These are phyloP conservation scores for Rubia occidens DNA, from an alignment of 305 asterid genomes.

Conservation along the genomic window DNA sequence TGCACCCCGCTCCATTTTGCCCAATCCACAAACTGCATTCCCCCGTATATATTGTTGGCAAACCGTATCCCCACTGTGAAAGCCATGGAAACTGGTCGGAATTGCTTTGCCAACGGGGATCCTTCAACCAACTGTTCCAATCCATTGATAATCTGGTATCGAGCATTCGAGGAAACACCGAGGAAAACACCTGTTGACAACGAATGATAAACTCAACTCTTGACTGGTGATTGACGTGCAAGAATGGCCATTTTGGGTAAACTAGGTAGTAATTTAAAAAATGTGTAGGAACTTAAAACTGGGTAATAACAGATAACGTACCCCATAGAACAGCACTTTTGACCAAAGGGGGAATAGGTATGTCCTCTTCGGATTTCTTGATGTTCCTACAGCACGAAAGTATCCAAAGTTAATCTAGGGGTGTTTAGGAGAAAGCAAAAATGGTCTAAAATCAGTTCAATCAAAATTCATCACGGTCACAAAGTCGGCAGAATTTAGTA, in stretches of 20 bases:
- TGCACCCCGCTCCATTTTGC: slow-evolving; percentile 76
- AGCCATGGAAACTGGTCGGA: slow-evolving; percentile 58
- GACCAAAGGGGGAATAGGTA: slow-evolving; percentile 76
- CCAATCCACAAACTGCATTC: slow-evolving; percentile 88
- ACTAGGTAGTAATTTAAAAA: too few species aligned
- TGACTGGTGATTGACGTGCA: neutral
- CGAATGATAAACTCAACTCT: slow-evolving; percentile 6
- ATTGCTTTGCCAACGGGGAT: slow-evolving; percentile 50
- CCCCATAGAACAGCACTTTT: slow-evolving; percentile 90
- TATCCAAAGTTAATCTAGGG: neutral
- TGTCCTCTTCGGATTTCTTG: slow-evolving; percentile 65
- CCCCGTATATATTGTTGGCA: slow-evolving; percentile 72
- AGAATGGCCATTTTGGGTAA: neutral
- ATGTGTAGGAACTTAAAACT: neutral
- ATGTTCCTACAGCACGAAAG: slow-evolving; percentile 42
- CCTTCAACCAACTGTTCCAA: slow-evolving; percentile 54
- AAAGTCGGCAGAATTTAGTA: neutral
- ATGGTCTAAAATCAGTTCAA: neutral
- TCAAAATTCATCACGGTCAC: slow-evolving; percentile 6
- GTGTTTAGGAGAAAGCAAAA: neutral
- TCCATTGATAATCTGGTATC: slow-evolving; percentile 73
- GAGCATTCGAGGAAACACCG: slow-evolving; percentile 67
- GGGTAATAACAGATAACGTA: slow-evolving; percentile 24
- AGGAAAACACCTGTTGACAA: slow-evolving; percentile 54
- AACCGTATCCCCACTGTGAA: slow-evolving; percentile 73